Evolutionary conservation across 495 filamentous ascomycete genomes (phyloP).

Genomic region (Aspergillus nanangensis): DNA sequence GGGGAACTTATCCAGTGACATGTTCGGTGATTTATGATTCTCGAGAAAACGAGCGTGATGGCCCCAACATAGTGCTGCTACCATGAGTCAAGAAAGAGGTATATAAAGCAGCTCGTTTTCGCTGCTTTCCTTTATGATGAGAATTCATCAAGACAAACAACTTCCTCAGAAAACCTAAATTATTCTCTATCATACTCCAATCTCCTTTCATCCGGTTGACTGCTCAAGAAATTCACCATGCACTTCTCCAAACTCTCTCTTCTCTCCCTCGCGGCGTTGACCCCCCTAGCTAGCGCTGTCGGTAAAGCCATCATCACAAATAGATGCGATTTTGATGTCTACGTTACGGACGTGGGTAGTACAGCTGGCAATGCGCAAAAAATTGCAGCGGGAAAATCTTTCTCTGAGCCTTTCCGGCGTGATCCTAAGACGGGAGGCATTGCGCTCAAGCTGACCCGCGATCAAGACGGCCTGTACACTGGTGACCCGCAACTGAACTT

Average conservation of each 20-base stretch:
- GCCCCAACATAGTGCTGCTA: no score
- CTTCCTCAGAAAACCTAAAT: no score
- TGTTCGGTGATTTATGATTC: no score
- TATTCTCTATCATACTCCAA: background rate
- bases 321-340: slow-evolving; percentile 42
- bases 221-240: slow-evolving; percentile 20
- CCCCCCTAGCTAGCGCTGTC: slow-evolving; percentile 34
- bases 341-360: slow-evolving; percentile 52
- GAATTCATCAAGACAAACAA: no score
- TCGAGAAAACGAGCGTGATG: no score
- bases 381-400: slow-evolving; percentile 30
- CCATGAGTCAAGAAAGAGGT: no score
- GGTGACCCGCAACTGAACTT: slow-evolving; percentile 49
- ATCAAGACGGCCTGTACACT: slow-evolving; percentile 47
- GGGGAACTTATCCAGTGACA: no score
- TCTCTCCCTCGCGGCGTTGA: slow-evolving; percentile 20
- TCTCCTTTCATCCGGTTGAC: slow-evolving; percentile 1
- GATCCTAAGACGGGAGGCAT: slow-evolving; percentile 51
- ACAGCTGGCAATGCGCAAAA: slow-evolving; percentile 35
- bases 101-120: no score
- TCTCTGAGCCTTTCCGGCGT: slow-evolving; percentile 37
- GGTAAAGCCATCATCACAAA: slow-evolving; percentile 51
- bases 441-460: slow-evolving; percentile 50
- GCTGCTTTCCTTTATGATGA: no score
- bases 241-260: slow-evolving; percentile 23